A percentile compares a stretch with the other conserved stretches of the same genome.
Conservation (phyloP, 108 stramenopile genomes). For the Skeletonema marinoi region DNA sequence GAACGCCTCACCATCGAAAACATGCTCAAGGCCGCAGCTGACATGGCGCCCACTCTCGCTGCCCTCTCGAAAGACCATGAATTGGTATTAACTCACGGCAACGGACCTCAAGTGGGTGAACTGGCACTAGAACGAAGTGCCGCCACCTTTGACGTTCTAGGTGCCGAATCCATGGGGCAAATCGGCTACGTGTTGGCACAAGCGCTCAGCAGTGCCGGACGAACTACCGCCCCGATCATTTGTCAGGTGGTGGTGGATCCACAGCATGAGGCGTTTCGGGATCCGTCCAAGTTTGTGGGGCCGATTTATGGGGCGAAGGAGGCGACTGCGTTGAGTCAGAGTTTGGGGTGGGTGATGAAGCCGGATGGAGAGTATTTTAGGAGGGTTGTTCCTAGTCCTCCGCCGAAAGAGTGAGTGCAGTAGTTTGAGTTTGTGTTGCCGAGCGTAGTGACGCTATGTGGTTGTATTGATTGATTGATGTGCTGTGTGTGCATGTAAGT, state of each 20-base stretch:
- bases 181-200: constrained; percentile 85
- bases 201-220: constrained; percentile 60
- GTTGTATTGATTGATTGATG: not conserved
- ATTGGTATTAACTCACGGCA: too few species aligned
- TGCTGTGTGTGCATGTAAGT: not conserved
- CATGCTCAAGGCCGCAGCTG: constrained; percentile 84
- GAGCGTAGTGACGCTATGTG: too few species aligned
- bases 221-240: constrained; percentile 63
- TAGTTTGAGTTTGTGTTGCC: too few species aligned
- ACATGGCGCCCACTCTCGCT: constrained; percentile 79
- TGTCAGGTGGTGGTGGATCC: constrained; percentile 82
- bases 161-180: constrained; percentile 85
- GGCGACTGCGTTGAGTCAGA: constrained; percentile 73
- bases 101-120: too few species aligned
- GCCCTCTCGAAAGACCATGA: constrained; percentile 46
- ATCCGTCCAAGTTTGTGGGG: constrained; percentile 81
- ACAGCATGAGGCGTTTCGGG: constrained; percentile 67
- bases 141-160: constrained; percentile 71
- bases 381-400: constrained; percentile 81
- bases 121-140: constrained; percentile 76
- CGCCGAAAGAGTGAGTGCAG: constrained; percentile 57
- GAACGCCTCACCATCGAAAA: constrained; percentile 87
- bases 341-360: constrained; percentile 80
- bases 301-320: constrained; percentile 88
- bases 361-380: constrained; percentile 86